phyloP scores from a whole-genome alignment of 768 basidiomycete genomes.

The Infundibulicybe gibba region DNA sequence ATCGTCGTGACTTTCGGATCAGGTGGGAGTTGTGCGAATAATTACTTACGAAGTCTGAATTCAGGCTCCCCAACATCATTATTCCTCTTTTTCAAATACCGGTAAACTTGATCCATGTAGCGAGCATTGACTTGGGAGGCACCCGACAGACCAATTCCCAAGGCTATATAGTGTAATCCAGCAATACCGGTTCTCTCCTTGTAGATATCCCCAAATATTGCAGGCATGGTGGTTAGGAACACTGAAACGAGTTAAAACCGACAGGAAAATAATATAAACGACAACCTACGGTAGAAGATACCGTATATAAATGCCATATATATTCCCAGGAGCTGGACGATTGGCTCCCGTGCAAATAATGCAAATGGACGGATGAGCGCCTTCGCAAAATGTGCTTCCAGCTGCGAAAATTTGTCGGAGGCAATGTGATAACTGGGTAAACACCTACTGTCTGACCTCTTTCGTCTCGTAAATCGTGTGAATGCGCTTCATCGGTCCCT shows the following conservation, averaged over 20 bases:
- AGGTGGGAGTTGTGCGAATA: not conserved
- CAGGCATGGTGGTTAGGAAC: slow-evolving; percentile 62
- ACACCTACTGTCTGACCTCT: slow-evolving; percentile 39
- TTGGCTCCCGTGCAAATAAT: slow-evolving; percentile 57
- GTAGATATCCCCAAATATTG: slow-evolving; percentile 55
- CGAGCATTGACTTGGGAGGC: slow-evolving; percentile 55
- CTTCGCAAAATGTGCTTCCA: slow-evolving; percentile 47
- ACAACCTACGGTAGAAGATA: slow-evolving; percentile 45
- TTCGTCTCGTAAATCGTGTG: slow-evolving; percentile 44
- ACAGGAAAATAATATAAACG: not conserved
- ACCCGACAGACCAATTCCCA: slow-evolving; percentile 57
- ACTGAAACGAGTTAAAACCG: slow-evolving; percentile 31
- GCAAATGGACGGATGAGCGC: slow-evolving; percentile 67
- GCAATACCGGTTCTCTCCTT: slow-evolving; percentile 51
- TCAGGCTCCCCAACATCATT: slow-evolving; percentile 45
- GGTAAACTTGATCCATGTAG: slow-evolving; percentile 52
- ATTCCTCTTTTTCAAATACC: slow-evolving; percentile 45
- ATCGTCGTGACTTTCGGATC: slow-evolving; percentile 1
- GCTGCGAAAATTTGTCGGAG: slow-evolving; percentile 21
- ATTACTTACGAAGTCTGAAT: slow-evolving; percentile 41
- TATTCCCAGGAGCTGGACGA: slow-evolving; percentile 61
- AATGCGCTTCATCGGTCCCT: slow-evolving; percentile 30
- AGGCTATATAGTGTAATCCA: slow-evolving; percentile 67
- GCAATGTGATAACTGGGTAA: too few relatives aligned
- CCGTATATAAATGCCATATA: slow-evolving; percentile 76